These are phyloP conservation scores for Saccharomycopsis olivae DNA, from an alignment of 805 yeast genomes.

Conservation along the genomic window DNA sequence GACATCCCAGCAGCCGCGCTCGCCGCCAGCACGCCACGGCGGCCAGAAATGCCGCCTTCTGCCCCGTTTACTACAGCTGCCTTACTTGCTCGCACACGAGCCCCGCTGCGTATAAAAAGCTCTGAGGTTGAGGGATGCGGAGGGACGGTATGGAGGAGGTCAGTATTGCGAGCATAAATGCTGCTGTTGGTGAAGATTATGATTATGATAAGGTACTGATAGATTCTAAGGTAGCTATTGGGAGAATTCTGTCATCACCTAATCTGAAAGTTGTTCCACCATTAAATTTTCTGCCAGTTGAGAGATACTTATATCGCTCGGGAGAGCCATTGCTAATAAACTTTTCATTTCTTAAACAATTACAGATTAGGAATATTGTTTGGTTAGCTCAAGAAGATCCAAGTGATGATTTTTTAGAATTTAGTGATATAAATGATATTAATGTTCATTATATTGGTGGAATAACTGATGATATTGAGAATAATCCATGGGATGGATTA, in stretches of 20 bases:
- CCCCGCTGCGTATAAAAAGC: too few relatives aligned
- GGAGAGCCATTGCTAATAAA: constrained; percentile 95
- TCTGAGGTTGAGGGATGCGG: too few relatives aligned
- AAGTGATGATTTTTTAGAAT: constrained; percentile 73
- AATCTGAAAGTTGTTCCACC: constrained; percentile 77
- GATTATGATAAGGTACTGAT: neutral
- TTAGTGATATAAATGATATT: constrained; percentile 63
- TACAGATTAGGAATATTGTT: constrained; percentile 67
- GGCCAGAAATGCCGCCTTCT: too few relatives aligned
- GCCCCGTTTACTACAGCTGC: too few relatives aligned
- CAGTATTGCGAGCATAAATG: neutral
- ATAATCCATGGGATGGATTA: constrained; percentile 93
- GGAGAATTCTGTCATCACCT: constrained; percentile 43
- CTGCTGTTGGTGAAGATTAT: neutral
- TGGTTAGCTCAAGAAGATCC: constrained; percentile 98
- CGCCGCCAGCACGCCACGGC: too few relatives aligned
- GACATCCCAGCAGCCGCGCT: too few relatives aligned
- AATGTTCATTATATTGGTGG: constrained; percentile 69
- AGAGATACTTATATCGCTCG: constrained; percentile 71
- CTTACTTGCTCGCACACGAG: too few relatives aligned
- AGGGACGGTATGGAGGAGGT: too few relatives aligned
- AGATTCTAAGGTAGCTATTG: constrained; percentile 13
- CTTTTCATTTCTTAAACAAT: constrained; percentile 69
- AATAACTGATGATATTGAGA: constrained; percentile 51
- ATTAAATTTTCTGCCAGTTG: constrained; percentile 90